Evolutionary conservation across 495 filamentous ascomycete species (phyloP).

Genomic region (Penicillium chermesinum): DNA sequence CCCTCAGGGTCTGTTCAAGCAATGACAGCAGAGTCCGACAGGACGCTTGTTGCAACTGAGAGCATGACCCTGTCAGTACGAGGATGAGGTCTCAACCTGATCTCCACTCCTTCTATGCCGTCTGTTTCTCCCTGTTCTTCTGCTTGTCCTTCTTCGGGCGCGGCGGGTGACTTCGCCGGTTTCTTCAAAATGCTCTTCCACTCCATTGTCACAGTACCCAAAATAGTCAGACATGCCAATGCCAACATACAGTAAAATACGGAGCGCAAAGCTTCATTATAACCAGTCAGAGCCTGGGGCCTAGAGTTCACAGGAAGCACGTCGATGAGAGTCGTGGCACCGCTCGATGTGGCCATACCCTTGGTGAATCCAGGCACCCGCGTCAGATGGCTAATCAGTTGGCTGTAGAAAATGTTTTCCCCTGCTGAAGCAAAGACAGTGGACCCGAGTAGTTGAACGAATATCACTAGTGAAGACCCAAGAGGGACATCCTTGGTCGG

Average conservation of each 20-base stretch:
- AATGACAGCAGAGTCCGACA: too few relatives aligned
- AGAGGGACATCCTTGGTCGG: constrained; percentile 28
- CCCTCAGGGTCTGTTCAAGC: too few relatives aligned
- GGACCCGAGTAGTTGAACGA: constrained; percentile 36
- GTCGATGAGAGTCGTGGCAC: neutral
- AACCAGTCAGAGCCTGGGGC: too few relatives aligned
- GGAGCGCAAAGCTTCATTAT: constrained; percentile 48
- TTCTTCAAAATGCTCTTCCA: too few relatives aligned
- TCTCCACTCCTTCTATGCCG: too few relatives aligned
- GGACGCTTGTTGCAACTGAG: too few relatives aligned
- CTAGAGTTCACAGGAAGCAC: too few relatives aligned
- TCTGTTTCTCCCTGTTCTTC: too few relatives aligned
- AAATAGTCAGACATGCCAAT: constrained; percentile 41
- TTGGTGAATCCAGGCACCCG: neutral
- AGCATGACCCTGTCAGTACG: too few relatives aligned
- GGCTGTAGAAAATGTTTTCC: constrained; percentile 29
- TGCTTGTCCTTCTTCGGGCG: too few relatives aligned
- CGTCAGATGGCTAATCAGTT: constrained; percentile 10
- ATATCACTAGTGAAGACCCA: constrained; percentile 36
- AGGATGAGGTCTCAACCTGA: too few relatives aligned
- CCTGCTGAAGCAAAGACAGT: constrained; percentile 33
- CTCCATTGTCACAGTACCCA: constrained; percentile 42
- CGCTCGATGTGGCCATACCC: neutral
- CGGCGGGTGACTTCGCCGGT: too few relatives aligned
- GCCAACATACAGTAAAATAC: constrained; percentile 46